These are phyloP conservation scores for Fomitopsis palustris DNA, from an alignment of 1,284 basidiomycete genomes.

Conservation along the genomic window DNA sequence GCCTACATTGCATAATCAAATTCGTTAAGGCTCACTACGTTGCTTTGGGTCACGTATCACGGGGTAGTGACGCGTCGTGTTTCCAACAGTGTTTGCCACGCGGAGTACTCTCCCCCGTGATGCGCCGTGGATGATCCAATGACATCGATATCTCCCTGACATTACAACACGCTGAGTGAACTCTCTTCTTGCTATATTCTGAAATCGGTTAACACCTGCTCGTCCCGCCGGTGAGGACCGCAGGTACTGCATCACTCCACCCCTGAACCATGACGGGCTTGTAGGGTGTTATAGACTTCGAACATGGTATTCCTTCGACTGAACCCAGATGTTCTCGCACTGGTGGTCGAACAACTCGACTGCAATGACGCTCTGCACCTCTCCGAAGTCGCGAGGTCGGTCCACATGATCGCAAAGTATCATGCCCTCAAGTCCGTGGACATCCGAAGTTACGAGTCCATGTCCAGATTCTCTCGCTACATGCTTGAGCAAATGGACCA, in stretches of 20 bases:
- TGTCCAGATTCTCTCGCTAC: neutral
- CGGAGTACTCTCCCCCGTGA: too few species aligned
- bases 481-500: neutral
- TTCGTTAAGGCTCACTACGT: too few species aligned
- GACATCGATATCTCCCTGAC: too few species aligned
- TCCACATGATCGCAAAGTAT: neutral
- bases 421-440: neutral
- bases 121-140: too few species aligned
- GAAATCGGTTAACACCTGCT: too few species aligned
- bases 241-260: too few species aligned
- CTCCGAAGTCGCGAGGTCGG: neutral
- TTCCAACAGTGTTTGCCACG: too few species aligned
- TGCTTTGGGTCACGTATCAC: neutral
- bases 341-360: neutral
- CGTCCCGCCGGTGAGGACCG: too few species aligned
- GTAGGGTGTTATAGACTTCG: neutral
- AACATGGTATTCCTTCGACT: neutral
- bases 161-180: too few species aligned
- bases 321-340: neutral
- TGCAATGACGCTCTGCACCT: neutral
- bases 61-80: neutral
- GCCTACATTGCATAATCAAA: too few species aligned
- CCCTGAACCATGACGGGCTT: too few species aligned
- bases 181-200: too few species aligned
- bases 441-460: neutral